Conservation (phyloP, 306 rosid genomes). For the Pterocarpus santalinus region DNA sequence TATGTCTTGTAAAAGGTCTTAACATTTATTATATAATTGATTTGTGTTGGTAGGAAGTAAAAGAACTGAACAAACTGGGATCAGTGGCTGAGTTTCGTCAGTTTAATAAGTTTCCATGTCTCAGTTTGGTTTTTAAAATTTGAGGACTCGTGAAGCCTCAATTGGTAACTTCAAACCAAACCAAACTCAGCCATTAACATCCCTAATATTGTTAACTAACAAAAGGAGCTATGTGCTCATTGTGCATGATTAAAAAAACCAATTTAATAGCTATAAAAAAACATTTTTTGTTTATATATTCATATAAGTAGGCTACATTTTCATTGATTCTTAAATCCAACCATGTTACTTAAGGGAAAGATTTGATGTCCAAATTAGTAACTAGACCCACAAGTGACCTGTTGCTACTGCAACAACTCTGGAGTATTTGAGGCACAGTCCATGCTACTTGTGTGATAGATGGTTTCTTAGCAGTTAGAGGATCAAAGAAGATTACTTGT, state of each 20-base stretch:
- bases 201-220: not conserved
- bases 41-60: too few species aligned
- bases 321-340: constrained; percentile 35
- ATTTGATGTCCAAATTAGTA: constrained; percentile 18
- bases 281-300: not conserved
- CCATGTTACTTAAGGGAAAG: constrained; percentile 6
- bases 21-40: too few species aligned
- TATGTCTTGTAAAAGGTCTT: not conserved
- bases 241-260: constrained; percentile 4
- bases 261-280: constrained; percentile 14
- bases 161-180: constrained; percentile 13
- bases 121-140: constrained; percentile 21
- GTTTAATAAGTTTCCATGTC: constrained; percentile 5
- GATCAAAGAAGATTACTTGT: constrained; percentile 3
- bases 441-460: constrained; percentile 3
- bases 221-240: not conserved
- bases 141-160: constrained; percentile 18
- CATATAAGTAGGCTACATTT: constrained; percentile 14
- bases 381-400: constrained; percentile 26
- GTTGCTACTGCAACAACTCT: constrained; percentile 3
- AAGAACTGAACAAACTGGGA: constrained; percentile 3
- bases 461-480: constrained; percentile 3
- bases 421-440: constrained; percentile 20
- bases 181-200: constrained; percentile 5
- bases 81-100: not conserved